Base-by-base conservation (phyloP, 73 alveolate species). In the Paramecium primaurelia region DNA sequence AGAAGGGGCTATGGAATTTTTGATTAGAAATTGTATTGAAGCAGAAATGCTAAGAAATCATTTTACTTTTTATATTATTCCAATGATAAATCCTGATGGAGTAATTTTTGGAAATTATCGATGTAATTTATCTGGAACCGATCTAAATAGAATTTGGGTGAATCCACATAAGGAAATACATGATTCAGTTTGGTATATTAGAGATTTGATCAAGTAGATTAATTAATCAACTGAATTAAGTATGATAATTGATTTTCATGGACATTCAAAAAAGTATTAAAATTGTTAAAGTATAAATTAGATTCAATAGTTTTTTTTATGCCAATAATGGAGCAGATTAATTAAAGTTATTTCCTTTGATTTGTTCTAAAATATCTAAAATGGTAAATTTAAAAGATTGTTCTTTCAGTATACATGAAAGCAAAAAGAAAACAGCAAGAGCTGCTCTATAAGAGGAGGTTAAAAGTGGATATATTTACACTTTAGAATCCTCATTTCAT, bases 41-140 rank as follows among this genome's bases (percentile, higher is more conserved):
- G 98, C 98, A 11, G 92, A 93, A 86, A 91, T 93, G 77, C 77
- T 95, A 86, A 93, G 98, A 68, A 94, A 95, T 58, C 36, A 90
- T 47, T 95, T 92, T 92, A 77, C 94, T 8, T 84, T 95, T 59
- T 92, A 95, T 83, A 42, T 89, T 14, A 89, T 89, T 7, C 94
- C 94, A 1, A 71, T 89, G 71, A 30, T 89, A 8, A 89, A 89
- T 47, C 92, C 88, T 16, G 94, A 89, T 89, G 94, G 94, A 28
- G 88, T 73, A 6, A 59, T 89, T 16, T 40, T 89, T 10, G 94
- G 94, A 44, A 89, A 89, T 83, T 89, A 89, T 26, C 71, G 94
- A 28, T 58, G 71, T 8, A 54, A 85, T 45, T 51, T 89, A 34
- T 71, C 38, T 22, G 94, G 94, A 20, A 36, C 77, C 1, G 94